Conservation (phyloP, 768 basidiomycete species). For the Hericium erinaceus region DNA sequence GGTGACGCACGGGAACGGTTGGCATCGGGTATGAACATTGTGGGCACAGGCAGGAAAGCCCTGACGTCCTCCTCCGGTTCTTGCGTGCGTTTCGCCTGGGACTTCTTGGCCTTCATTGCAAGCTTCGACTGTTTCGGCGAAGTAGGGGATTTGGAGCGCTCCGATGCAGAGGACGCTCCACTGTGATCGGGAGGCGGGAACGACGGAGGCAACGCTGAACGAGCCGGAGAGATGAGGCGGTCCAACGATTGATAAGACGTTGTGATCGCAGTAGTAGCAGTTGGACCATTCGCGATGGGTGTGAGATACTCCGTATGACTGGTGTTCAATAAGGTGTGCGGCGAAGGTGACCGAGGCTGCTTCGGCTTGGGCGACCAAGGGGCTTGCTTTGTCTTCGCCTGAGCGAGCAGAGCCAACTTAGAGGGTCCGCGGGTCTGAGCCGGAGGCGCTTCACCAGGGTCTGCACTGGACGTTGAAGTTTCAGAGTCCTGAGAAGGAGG, state of each 20-base stretch:
- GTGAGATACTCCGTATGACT: conserved; percentile 61
- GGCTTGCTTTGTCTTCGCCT: conserved; percentile 37
- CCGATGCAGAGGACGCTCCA: conserved; percentile 13
- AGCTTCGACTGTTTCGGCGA: conserved; percentile 57
- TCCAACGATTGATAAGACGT: conserved; percentile 69
- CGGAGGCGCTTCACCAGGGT: neutral
- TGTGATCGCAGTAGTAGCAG: conserved; percentile 80
- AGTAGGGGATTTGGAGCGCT: neutral
- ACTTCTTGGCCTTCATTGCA: conserved; percentile 62
- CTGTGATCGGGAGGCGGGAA: conserved; percentile 9
- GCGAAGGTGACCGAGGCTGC: conserved; percentile 10
- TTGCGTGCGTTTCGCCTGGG: conserved; percentile 33
- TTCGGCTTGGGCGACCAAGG: conserved; percentile 20
- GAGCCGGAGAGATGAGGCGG: conserved; percentile 34
- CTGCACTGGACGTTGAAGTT: neutral
- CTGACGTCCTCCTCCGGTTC: conserved; percentile 31
- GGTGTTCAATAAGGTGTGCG: conserved; percentile 27
- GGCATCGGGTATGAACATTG: conserved; percentile 49
- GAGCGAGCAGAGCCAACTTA: conserved; percentile 67
- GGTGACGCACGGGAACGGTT: conserved; percentile 61
- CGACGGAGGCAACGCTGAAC: conserved; percentile 17
- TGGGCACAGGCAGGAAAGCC: conserved; percentile 29
- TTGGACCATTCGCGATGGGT: conserved; percentile 73
- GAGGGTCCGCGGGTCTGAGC: conserved; percentile 34
- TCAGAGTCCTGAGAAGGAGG: conserved; percentile 2